phyloP scores from a whole-genome alignment of 2,329 filamentous ascomycete genomes.

The Neopestalotiopsis sp. region DNA sequence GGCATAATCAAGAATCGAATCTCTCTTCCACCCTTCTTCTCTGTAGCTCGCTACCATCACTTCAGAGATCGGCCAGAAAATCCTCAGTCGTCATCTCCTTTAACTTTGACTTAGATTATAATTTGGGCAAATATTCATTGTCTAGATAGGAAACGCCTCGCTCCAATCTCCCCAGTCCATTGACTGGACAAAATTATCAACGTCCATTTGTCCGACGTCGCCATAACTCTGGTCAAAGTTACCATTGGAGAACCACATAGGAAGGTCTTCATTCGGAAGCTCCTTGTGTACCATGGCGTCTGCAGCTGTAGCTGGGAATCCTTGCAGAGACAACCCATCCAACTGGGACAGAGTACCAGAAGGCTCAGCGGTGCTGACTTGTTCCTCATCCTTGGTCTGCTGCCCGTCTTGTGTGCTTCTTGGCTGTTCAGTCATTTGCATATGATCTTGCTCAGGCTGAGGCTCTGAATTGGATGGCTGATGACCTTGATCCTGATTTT shows the following conservation, averaged over 20 bases:
- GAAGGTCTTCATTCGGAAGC: background rate
- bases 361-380: background rate
- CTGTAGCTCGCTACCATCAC: no score
- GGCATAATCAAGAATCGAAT: no score
- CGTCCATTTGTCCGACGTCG: background rate
- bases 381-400: background rate
- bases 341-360: background rate
- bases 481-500: background rate
- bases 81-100: no score
- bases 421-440: background rate
- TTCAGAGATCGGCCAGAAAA: no score
- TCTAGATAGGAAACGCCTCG: background rate
- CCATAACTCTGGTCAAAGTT: background rate
- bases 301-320: background rate
- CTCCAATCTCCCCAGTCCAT: background rate
- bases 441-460: background rate
- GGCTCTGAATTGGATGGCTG: background rate
- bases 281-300: background rate
- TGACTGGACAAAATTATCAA: background rate
- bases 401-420: background rate
- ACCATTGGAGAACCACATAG: background rate
- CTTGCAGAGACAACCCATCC: background rate
- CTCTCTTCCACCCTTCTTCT: no score
- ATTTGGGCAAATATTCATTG: background rate
- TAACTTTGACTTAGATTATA: no score